phyloP scores from a whole-genome alignment of 176 grass and related monocot species.

The Pontederia crassipes region DNA sequence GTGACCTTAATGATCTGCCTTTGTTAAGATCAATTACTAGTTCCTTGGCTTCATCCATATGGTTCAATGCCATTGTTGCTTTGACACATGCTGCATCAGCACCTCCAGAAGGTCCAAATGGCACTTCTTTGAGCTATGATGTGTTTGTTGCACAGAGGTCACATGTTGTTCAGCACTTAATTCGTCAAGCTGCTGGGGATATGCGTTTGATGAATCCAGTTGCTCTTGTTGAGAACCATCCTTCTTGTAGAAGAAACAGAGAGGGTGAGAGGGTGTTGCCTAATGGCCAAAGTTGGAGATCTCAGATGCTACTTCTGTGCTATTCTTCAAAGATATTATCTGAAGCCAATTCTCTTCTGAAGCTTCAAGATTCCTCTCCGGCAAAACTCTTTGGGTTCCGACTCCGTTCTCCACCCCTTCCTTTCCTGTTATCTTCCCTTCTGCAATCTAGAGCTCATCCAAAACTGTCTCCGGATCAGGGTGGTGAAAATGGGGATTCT shows the following conservation, averaged over 20 bases:
- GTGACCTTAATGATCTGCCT: conserved; percentile 39
- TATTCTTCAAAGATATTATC: conserved; percentile 61
- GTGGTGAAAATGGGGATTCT: conserved; percentile 25
- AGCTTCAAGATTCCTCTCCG: conserved; percentile 20
- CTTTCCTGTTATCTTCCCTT: conserved; percentile 68
- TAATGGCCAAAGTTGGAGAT: conserved; percentile 76
- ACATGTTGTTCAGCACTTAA: conserved; percentile 52
- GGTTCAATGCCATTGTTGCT: conserved; percentile 56
- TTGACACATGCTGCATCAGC: conserved; percentile 67
- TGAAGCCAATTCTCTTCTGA: conserved; percentile 53
- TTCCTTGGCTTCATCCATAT: conserved; percentile 49
- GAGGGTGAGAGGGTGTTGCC: conserved; percentile 69
- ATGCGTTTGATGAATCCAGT: conserved; percentile 45
- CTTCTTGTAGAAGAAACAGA: conserved; percentile 48
- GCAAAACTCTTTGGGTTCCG: conserved; percentile 31
- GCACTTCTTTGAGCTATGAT: conserved; percentile 47
- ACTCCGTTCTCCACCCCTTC: conserved; percentile 38
- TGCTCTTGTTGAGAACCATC: conserved; percentile 77
- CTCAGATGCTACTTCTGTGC: conserved; percentile 53
- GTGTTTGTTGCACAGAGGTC: conserved; percentile 41
- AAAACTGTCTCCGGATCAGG: conserved; percentile 27
- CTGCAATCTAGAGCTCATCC: conserved; percentile 63
- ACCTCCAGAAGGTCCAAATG: conserved; percentile 68
- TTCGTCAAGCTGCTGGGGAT: conserved; percentile 52
- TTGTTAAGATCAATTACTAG: conserved; percentile 52